Evolutionary conservation across 2,329 filamentous ascomycete species (phyloP), one percentile per base, ranked within the genome.

Genomic region (Tolypocladium amazonense): DNA sequence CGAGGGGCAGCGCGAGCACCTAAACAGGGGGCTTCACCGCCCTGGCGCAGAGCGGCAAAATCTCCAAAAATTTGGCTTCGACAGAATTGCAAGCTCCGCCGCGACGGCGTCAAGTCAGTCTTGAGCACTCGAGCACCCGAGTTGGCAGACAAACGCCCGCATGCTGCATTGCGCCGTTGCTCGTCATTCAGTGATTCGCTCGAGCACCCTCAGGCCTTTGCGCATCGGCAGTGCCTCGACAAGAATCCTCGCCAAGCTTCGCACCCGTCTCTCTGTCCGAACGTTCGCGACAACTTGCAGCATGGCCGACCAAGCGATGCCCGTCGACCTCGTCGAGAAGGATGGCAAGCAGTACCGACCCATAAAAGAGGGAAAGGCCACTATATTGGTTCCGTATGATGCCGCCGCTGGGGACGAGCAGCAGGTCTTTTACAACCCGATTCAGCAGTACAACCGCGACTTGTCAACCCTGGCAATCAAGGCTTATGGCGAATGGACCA

Each of bases 361-460:
- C 18, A 73, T 85, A 5, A 78, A 74, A 62, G 83, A 86, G 64
- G 83, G 83, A 0, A 78, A 80, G 56, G 83, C 80, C n/a, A 78
- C 77, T 38, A 85, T 86, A 53, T 70, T 84, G 52, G 79, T 82
- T 23, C 82, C 80, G 11, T 75, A 77, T 54, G 73, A 75, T 8
- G 71, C 74, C 27, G 82, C 84, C 67, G 77, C 81, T 61, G 82
- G 86, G 57, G 80, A 85, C 66, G 79, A 85, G 45, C 83, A 87
- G 66, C 88, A 93, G 67, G 95, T 99, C 59, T 99, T 99, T 71
- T 99, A 99, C 81, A 99, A 99, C 68, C 93, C 94, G 0, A 97
- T 99, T 59, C 94, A 99, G 72, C 94, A 99, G 71, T 99, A 97
- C 80, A 99, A 99, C 74, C 88, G 95, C 55, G 94, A 99, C 71